Conservation (phyloP, 805 yeast genomes). For the Starmerella tilneyi region DNA sequence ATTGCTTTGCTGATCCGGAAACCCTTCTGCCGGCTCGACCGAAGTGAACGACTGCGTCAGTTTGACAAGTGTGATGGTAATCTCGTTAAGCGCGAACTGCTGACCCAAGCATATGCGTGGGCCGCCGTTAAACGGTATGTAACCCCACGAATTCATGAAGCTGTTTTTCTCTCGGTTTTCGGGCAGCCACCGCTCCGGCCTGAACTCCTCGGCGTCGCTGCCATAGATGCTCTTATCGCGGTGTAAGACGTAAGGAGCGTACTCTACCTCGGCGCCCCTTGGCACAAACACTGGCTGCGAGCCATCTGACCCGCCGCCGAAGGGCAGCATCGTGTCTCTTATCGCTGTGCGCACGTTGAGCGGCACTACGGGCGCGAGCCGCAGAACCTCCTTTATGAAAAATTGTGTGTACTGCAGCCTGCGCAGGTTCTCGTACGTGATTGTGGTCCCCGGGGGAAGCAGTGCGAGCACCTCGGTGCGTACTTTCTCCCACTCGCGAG, state of each 20-base stretch:
- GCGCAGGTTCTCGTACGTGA: conserved; percentile 38
- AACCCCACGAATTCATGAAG: conserved; percentile 37
- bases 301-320: conserved; percentile 40
- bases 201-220: conserved; percentile 34
- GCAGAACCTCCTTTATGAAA: conserved; percentile 38
- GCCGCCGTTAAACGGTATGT: conserved; percentile 42
- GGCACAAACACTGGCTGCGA: conserved; percentile 33
- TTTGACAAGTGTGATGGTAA: conserved; percentile 36
- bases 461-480: conserved; percentile 25
- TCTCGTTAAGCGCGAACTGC: conserved; percentile 43
- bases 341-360: conserved; percentile 36
- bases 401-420: conserved; percentile 36
- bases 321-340: conserved; percentile 39
- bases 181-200: conserved; percentile 41
- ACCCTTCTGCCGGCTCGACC: conserved; percentile 10
- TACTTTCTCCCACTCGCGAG: conserved; percentile 33
- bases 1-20: not conserved
- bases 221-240: conserved; percentile 35
- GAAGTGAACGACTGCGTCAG: conserved; percentile 30
- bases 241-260: conserved; percentile 36
- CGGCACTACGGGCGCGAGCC: conserved; percentile 42
- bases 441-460: conserved; percentile 25
- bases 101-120: conserved; percentile 44
- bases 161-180: conserved; percentile 16
- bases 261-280: conserved; percentile 35